A percentile compares a stretch with the other conserved stretches of the same genome.
phyloP scores from a whole-genome alignment of 129 eudicot genomes.

The Chrysanthemum seticuspe region DNA sequence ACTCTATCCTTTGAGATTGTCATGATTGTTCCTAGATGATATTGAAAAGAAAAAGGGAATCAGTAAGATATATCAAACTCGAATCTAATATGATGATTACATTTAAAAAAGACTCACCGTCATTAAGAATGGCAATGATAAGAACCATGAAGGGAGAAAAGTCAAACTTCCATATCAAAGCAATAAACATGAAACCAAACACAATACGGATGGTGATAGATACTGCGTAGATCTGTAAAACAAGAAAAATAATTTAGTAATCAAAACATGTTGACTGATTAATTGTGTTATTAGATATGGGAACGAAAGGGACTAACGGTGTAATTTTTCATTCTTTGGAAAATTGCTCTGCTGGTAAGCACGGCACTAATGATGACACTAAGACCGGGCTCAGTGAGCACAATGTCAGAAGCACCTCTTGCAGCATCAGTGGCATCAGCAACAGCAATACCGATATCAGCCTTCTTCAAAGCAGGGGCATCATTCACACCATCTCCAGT shows the following conservation, averaged over 20 bases:
- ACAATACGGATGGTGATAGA: conserved; percentile 75
- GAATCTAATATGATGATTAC: not conserved
- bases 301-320: conserved; percentile 37
- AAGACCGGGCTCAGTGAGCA: conserved; percentile 65
- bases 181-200: conserved; percentile 70
- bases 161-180: conserved; percentile 79
- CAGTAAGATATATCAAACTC: not conserved
- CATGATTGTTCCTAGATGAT: conserved; percentile 60
- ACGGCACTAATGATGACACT: conserved; percentile 72
- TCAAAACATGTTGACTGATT: not conserved
- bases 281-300: not conserved
- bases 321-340: conserved; percentile 73
- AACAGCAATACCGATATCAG: conserved; percentile 79
- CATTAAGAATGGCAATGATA: conserved; percentile 69
- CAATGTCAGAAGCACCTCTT: conserved; percentile 76
- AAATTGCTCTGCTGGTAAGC: conserved; percentile 63
- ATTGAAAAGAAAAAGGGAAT: not conserved
- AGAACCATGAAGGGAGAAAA: conserved; percentile 83
- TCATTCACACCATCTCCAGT: conserved; percentile 87
- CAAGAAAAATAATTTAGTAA: conserved; percentile 1
- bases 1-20: conserved; percentile 77
- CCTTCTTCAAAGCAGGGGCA: conserved; percentile 82
- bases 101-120: conserved; percentile 39
- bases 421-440: conserved; percentile 91
- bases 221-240: conserved; percentile 60